Evolutionary conservation across 306 rosid species (phyloP).

Genomic region (Rosa persica): DNA sequence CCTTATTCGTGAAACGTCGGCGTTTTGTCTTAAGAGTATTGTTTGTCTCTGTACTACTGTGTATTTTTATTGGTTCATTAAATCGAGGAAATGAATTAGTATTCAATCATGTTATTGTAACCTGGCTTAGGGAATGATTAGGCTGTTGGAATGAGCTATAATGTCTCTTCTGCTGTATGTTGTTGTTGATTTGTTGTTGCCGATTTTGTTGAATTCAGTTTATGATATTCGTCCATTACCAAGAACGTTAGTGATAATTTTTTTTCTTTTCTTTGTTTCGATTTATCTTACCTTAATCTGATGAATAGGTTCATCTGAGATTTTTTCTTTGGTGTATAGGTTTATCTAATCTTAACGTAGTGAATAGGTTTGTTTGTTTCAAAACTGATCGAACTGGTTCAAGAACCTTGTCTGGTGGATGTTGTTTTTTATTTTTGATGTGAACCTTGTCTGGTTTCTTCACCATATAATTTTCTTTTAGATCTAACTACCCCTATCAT

Average conservation of each 20-base stretch:
- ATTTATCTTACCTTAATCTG: too few species aligned
- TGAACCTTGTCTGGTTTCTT: neutral
- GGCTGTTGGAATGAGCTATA: neutral
- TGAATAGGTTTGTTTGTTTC: neutral
- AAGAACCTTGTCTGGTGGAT: neutral
- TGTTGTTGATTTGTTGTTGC: neutral
- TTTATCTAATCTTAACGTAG: neutral
- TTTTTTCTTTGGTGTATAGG: neutral
- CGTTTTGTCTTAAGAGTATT: too few species aligned
- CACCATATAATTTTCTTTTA: neutral
- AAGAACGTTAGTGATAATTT: too few species aligned
- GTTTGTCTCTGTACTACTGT: neutral
- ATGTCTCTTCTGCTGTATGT: neutral
- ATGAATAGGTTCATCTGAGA: too few species aligned
- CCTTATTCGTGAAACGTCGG: neutral
- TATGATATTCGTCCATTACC: too few species aligned
- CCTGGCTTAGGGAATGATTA: neutral
- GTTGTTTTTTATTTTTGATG: neutral
- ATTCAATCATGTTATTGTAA: neutral
- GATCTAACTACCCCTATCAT: neutral
- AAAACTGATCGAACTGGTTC: neutral
- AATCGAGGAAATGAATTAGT: neutral
- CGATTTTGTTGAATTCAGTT: neutral
- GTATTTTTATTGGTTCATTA: neutral
- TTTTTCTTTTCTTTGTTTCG: too few species aligned